Base-by-base conservation (phyloP, 257 asterid genomes). In the Penstemon davidsonii region DNA sequence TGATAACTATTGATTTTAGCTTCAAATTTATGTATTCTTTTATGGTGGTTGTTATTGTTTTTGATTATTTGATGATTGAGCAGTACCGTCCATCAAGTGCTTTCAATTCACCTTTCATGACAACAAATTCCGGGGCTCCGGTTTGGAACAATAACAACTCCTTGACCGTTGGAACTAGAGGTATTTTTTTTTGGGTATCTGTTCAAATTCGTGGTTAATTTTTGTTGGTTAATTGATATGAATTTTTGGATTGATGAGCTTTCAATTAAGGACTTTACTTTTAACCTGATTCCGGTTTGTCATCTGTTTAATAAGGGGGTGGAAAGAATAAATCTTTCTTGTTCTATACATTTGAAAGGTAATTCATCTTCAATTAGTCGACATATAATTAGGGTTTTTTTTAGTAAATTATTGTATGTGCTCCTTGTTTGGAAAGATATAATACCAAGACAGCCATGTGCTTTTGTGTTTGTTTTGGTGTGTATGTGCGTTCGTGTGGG, bases 11-110 rank as follows among this genome's bases (percentile, higher is more conserved):
- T n/a, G 42, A 15, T 25, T 71, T 44, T 33, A 64, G 70, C 76
- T 71, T 67, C 44, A 40, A 43, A n/a, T 62, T 3, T 19, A 55
- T 55, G 43, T 78, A 54, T 58, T 64, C 60, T 59, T 42, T 71
- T 41, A 61, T 79, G 60, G 4, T 43, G 38, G 18, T 39, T n/a
- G 7, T 6, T 25, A 25, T 25, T 25, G 33, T 25, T 25, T 25
- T 25, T 25, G 33, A 25, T 25, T 25, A 25, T 25, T 25, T 25
- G 33, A 25, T 25, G 33, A 55, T 73, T 78, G 64, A 81, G 87
- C 87, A 92, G 98, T 19, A 75, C 80, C 95, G 96, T 11, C 88
- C 98, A 15, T 92, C 98, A 13, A 92, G 96, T 71, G 87, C 96
- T 64, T 77, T 66, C 83, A 82, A 92, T 68, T 75, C 96, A 38